These are phyloP conservation scores for Physcia stellaris DNA, from an alignment of 495 filamentous ascomycete species.

Conservation along the genomic window DNA sequence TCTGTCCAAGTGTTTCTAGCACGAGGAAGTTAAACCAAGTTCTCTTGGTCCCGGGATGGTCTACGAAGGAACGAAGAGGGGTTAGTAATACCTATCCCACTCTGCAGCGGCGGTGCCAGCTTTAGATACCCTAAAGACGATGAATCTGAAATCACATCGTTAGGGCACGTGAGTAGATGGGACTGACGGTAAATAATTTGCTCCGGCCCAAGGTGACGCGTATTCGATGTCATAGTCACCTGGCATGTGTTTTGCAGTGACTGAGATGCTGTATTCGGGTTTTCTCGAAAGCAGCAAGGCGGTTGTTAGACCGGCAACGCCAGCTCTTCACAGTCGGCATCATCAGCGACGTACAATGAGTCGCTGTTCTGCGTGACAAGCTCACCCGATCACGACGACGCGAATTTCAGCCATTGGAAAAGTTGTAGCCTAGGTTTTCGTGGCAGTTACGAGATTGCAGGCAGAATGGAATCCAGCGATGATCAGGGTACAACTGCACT, in stretches of 20 bases:
- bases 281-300: slow-evolving; percentile 69
- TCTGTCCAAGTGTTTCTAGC: slow-evolving; percentile 55
- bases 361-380: not conserved
- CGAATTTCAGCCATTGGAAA: slow-evolving; percentile 13
- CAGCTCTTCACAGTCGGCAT: slow-evolving; percentile 46
- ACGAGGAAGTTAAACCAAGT: no score
- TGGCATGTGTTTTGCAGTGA: slow-evolving; percentile 93
- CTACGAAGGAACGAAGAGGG: no score
- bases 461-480: no score
- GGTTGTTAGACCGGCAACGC: slow-evolving; percentile 84
- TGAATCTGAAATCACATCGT: not conserved
- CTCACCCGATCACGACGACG: slow-evolving; percentile 17
- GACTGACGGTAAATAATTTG: slow-evolving; percentile 74
- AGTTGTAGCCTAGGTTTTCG: no score
- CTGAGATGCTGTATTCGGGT: slow-evolving; percentile 53
- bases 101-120: slow-evolving; percentile 35
- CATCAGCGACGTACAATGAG: not conserved
- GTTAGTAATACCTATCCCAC: no score
- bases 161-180: not conserved
- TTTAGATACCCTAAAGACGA: slow-evolving; percentile 33
- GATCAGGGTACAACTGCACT: no score
- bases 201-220: slow-evolving; percentile 88
- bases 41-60: no score
- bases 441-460: no score
- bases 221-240: slow-evolving; percentile 98